Conservation (phyloP, 1,139 yeast genomes). For the Zhuliangozyma parablackwelliae region DNA sequence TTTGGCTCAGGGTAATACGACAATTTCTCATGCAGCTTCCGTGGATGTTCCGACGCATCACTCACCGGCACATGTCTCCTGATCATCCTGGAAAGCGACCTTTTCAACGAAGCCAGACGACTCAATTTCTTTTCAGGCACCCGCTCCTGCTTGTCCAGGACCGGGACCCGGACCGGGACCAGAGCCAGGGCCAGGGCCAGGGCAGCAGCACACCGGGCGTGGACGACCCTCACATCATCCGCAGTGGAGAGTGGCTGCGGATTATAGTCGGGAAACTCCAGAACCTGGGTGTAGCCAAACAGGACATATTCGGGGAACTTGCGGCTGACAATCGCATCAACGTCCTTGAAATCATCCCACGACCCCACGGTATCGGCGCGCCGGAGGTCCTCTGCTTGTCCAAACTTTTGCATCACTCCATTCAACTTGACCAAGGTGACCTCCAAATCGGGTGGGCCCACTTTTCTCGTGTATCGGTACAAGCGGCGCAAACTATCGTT, state of each 20-base stretch:
- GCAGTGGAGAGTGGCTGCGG: slow-evolving; percentile 9
- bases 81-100: slow-evolving; percentile 8
- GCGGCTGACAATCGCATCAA: slow-evolving; percentile 6
- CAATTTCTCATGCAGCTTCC: too few relatives aligned
- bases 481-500: slow-evolving; percentile 7
- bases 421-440: slow-evolving; percentile 10
- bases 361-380: slow-evolving; percentile 1
- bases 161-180: not conserved
- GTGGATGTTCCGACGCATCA: too few relatives aligned
- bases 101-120: slow-evolving; percentile 4
- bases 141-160: not conserved
- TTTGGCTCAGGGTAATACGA: too few relatives aligned
- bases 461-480: slow-evolving; percentile 3
- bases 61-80: slow-evolving; percentile 6
- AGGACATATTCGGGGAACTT: slow-evolving; percentile 9
- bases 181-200: not conserved
- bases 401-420: slow-evolving; percentile 8
- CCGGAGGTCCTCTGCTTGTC: slow-evolving; percentile 9
- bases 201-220: not conserved
- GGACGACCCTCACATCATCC: slow-evolving; percentile 1
- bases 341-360: slow-evolving; percentile 9
- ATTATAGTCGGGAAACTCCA: slow-evolving; percentile 7
- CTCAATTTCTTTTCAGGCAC: not conserved
- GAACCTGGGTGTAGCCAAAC: not conserved
- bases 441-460: slow-evolving; percentile 5